Conservation (phyloP, 2,329 filamentous ascomycete genomes). For the Clarireedia hainanense region DNA sequence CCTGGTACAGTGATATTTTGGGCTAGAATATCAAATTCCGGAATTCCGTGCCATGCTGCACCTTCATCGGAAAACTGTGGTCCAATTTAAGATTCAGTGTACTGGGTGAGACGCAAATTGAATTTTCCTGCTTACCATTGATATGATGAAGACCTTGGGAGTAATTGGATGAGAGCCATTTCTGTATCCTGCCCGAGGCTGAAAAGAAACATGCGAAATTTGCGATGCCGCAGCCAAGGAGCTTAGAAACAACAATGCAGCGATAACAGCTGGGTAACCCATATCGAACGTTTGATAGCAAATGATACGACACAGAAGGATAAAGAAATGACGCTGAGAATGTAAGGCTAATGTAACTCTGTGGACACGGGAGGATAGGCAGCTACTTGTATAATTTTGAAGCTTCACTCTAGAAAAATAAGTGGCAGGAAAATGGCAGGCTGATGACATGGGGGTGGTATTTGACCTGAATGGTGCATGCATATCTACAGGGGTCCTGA, state of each 20-base stretch:
- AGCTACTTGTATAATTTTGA: background rate
- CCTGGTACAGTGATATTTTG: slow-evolving; percentile 49
- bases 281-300: background rate
- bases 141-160: slow-evolving; percentile 22
- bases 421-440: too few relatives aligned
- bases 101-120: background rate
- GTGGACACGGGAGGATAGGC: background rate
- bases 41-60: slow-evolving; percentile 43
- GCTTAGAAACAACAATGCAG: background rate
- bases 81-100: slow-evolving; percentile 20
- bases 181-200: background rate
- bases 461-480: too few relatives aligned
- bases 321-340: too few relatives aligned
- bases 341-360: background rate
- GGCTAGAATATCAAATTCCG: slow-evolving; percentile 41
- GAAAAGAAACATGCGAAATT: background rate
- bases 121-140: background rate
- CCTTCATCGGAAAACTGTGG: slow-evolving; percentile 6
- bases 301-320: background rate
- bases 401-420: too few relatives aligned
- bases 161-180: slow-evolving; percentile 23
- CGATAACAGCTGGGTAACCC: background rate
- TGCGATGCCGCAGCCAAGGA: background rate
- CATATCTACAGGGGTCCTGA: too few relatives aligned
- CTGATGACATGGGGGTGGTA: too few relatives aligned